Percentiles rank a stretch among this genome's conserved stretches.
Conservation (phyloP, 306 rosid genomes). For the Cucurbita moschata region DNA sequence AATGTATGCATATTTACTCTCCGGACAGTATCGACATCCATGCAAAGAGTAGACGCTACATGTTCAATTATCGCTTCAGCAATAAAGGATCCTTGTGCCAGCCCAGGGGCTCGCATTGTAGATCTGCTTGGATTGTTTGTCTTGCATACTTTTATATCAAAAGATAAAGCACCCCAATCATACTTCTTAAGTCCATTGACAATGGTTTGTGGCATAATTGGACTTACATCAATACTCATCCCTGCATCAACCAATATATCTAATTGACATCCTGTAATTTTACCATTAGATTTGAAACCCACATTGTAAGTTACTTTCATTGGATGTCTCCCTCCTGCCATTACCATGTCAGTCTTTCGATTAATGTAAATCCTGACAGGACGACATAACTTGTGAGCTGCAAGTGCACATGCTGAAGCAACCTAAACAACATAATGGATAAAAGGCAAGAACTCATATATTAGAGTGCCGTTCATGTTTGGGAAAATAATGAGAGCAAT, state of each 20-base stretch:
- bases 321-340: constrained; percentile 98
- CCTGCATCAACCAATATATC: constrained; percentile 72
- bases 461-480: not conserved
- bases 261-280: constrained; percentile 68
- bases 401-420: constrained; percentile 80
- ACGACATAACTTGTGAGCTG: constrained; percentile 58
- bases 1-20: constrained; percentile 57
- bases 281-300: constrained; percentile 74
- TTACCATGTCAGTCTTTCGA: constrained; percentile 84
- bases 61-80: constrained; percentile 88
- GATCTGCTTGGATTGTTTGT: constrained; percentile 73
- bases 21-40: constrained; percentile 64
- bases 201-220: constrained; percentile 35
- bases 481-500: not conserved
- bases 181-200: constrained; percentile 51
- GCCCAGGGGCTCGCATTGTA: constrained; percentile 90
- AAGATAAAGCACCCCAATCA: constrained; percentile 84
- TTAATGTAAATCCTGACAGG: constrained; percentile 72
- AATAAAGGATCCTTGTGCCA: constrained; percentile 74
- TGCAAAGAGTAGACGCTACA: constrained; percentile 58
- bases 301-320: constrained; percentile 75
- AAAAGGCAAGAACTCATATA: not conserved
- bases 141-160: constrained; percentile 73
- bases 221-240: constrained; percentile 45
- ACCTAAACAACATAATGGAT: constrained; percentile 30